Evolutionary conservation across 345 rosid species (phyloP), one percentile per base, ranked within the genome.

Genomic region (Gossypium anomalum): DNA sequence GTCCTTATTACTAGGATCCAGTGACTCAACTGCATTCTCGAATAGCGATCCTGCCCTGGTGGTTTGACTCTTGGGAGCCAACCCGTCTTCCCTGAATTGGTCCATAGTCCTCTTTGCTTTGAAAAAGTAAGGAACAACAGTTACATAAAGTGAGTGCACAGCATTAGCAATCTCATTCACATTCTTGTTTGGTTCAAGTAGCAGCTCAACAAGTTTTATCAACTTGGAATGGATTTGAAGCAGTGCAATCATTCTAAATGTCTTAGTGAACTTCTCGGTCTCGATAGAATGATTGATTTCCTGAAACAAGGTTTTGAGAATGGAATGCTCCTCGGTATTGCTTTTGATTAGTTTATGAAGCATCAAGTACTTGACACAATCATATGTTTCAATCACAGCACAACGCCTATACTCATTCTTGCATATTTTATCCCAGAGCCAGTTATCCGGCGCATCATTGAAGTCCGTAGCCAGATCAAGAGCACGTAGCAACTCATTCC

Each of bases 71-170:
- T 67, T 87, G 63, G 97, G 89, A 69, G 91, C 95, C 83, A 94
- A 74, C 13, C 97, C 93, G 49, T 89, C 90, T 72, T 44, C 83
- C 80, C 77, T 79, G 75, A 94, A 80, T 82, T 84, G 84, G 19
- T 86, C 84, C 29, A 78, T 82, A 69, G 72, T 89, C 86, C 88
- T 82, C 86, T 85, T 86, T 58, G 61, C 93, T 70, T 63, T 76
- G 56, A 86, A 83, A 80, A 94, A 91, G 75, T 91, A 92, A 25
- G 93, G 83, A 41, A 86, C 77, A 41, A 83, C 86, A 76, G 91
- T 84, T 82, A 86, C 98, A 51, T 51, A 51, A 51, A 51, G 55
- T 3, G 1, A 16, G 19, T 51, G n/a, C 55, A 51, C 15, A 1
- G n/a, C 55, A 51, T 15, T 0, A 51, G n/a, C 55, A 51, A 51